Evolutionary conservation across 805 yeast genomes (phyloP), one percentile per base, ranked within the genome.

Genomic region (Clavispora santaluciae): DNA sequence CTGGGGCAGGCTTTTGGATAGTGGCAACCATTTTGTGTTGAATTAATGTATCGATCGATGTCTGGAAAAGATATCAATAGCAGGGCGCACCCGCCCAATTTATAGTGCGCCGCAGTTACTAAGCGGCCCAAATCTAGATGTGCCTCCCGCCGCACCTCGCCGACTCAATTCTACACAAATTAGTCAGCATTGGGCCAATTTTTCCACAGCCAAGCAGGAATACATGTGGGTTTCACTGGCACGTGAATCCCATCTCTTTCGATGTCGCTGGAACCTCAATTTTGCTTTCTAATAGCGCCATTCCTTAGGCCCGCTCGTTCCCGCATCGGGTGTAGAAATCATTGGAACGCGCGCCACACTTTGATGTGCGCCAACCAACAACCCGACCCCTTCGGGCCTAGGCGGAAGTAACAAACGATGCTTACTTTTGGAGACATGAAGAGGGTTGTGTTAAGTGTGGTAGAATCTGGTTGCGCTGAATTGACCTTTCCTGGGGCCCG

Each of bases 1-100:
- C 56, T 70, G 99, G 99, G 63, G 99, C 99, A 68, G 91, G 96
- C 68, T 88, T 82, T 76, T 89, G 96, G 62, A 91, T 87, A 60
- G 73, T 72, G 50, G 95, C 89, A 65, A 81, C 89, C 97, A 90
- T 91, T 76, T 41, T 53, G 35, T 35, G 6, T 29, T 22, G 12
- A 6, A 7, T 22, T 20, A 11, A 4, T 12, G 22, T 31, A 20
- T 5, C 18, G 6, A 6, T 18, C 11, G n/a, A n/a, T 20, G 22
- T 5, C 4, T 8, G 31, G 13, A 33, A 23, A 35, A 18, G 15
- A 24, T 22, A 12, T 15, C 2, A 22, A 8, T 15, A 15, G 13
- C 12, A 23, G 20, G 23, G 34, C 22, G 30, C 22, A 22, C 24
- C 40, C 45, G 44, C 40, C 34, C 38, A 7, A 45, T 49, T 45